Conservation (phyloP, 2,329 filamentous ascomycete species). For the Trichocomaceae sp. region DNA sequence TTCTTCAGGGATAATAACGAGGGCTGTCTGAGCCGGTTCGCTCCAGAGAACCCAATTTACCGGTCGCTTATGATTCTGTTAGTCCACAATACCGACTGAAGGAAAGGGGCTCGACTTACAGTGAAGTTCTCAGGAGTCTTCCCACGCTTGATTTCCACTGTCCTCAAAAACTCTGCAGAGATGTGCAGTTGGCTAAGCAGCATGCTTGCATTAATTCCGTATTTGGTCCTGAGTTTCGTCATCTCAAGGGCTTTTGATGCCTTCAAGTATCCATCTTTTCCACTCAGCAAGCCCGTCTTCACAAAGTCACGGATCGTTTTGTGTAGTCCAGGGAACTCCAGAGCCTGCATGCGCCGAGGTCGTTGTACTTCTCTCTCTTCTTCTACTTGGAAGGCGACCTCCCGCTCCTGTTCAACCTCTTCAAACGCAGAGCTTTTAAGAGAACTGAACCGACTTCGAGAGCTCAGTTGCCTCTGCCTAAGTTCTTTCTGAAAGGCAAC, state of each 20-base stretch:
- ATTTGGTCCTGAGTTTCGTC: slow-evolving; percentile 16
- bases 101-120: slow-evolving; percentile 5
- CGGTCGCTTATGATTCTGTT: slow-evolving; percentile 33
- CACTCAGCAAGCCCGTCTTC: slow-evolving; percentile 36
- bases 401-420: slow-evolving; percentile 54
- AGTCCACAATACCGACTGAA: neutral
- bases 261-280: neutral
- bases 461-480: neutral
- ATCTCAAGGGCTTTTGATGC: neutral
- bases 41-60: slow-evolving; percentile 54
- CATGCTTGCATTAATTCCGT: slow-evolving; percentile 15
- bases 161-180: slow-evolving; percentile 45
- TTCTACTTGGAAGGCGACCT: slow-evolving; percentile 45
- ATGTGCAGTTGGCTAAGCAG: slow-evolving; percentile 30
- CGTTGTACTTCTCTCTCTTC: slow-evolving; percentile 50
- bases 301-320: slow-evolving; percentile 41
- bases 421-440: slow-evolving; percentile 29
- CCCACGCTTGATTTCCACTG: slow-evolving; percentile 31
- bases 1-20: slow-evolving; percentile 59
- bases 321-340: slow-evolving; percentile 44
- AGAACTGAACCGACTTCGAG: slow-evolving; percentile 25
- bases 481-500: slow-evolving; percentile 25
- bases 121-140: slow-evolving; percentile 38
- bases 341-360: slow-evolving; percentile 35
- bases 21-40: slow-evolving; percentile 27